Evolutionary conservation across 306 rosid genomes (phyloP).

Genomic region (Cicer chorassanicum): DNA sequence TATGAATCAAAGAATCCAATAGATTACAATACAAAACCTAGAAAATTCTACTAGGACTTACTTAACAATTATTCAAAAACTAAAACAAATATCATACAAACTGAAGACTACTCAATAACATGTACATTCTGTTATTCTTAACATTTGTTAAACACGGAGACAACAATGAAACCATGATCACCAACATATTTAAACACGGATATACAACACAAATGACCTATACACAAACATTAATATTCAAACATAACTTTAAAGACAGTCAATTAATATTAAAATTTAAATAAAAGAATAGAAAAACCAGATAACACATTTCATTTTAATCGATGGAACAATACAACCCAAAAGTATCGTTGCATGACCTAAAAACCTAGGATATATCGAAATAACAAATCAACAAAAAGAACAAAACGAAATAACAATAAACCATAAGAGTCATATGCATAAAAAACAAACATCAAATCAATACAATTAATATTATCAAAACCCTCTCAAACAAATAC

Average conservation of each 20-base stretch:
- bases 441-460: background rate
- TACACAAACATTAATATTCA: background rate
- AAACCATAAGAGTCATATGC: background rate
- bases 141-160: background rate
- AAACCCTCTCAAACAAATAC: background rate
- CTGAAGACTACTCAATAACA: background rate
- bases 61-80: background rate
- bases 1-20: background rate
- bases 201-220: background rate
- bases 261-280: background rate
- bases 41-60: background rate
- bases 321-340: too few species aligned
- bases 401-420: background rate
- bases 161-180: background rate
- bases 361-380: constrained; percentile 1
- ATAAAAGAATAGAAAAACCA: background rate
- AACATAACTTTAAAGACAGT: background rate
- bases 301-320: background rate
- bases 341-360: background rate
- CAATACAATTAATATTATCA: background rate
- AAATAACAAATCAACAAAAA: background rate
- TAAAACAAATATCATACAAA: background rate
- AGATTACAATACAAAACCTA: background rate
- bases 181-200: background rate
- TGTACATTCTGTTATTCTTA: too few species aligned